These are phyloP conservation scores for Thielaviopsis populi DNA, from an alignment of 2,329 filamentous ascomycete genomes.

Conservation along the genomic window DNA sequence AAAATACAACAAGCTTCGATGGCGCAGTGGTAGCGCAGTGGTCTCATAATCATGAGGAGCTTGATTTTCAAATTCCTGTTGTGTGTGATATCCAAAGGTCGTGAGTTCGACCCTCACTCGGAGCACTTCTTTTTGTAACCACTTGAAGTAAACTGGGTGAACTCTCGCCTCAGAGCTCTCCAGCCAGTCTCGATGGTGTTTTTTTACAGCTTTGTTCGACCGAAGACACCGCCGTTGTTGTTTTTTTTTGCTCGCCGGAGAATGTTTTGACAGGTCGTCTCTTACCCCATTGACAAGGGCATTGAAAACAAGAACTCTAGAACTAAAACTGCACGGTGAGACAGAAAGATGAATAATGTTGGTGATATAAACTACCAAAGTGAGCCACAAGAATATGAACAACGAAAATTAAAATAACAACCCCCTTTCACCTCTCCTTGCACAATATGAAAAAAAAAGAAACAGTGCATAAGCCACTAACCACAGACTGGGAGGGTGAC, in stretches of 20 bases:
- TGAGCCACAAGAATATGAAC: neutral
- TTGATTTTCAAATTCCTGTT: constrained; percentile 7
- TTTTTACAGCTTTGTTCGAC: too few relatives aligned
- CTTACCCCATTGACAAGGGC: neutral
- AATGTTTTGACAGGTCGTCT: too few relatives aligned
- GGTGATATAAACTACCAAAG: neutral
- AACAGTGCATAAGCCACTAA: neutral
- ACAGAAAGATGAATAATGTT: neutral
- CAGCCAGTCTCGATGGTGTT: too few relatives aligned
- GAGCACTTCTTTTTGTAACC: too few relatives aligned
- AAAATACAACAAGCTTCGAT: constrained; percentile 14
- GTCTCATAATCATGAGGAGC: constrained; percentile 16
- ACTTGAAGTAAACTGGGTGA: too few relatives aligned
- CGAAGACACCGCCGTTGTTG: too few relatives aligned
- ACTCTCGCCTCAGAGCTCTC: too few relatives aligned
- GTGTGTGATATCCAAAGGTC: neutral
- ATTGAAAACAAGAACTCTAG: neutral
- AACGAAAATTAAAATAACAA: neutral
- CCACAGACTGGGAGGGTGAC: neutral
- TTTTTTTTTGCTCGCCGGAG: too few relatives aligned
- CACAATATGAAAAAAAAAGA: neutral
- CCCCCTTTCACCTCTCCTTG: neutral
- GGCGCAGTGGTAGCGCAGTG: constrained; percentile 16
- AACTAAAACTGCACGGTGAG: neutral
- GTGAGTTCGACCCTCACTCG: too few relatives aligned